Evolutionary conservation across 352 stramenopile species (phyloP), one percentile per base, ranked within the genome.

Genomic region (Phytophthora pseudosyringae): DNA sequence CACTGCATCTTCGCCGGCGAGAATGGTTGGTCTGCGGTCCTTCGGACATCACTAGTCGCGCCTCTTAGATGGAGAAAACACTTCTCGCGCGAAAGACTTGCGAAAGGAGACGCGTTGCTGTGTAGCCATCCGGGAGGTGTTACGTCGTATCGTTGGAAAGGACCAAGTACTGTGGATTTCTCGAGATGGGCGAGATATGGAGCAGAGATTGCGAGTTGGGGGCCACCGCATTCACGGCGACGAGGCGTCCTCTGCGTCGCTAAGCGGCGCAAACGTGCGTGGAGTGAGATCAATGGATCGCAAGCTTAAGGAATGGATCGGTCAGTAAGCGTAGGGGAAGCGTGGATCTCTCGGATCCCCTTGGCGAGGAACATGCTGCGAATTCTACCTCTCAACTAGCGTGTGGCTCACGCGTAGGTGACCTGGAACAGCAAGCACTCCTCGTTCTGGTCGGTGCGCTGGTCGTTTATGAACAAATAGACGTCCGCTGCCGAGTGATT

Each of bases 401-500:
- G 33, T 33, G 21, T 44, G 12, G 18, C 50, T 69, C 41, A 89
- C 31, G 72, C 70, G 74, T 92, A 93, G 35, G 67, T 81, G 51
- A 92, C 64, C 41, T 89, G 81, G 67, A 98, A 94, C 46, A 98
- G 81, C 66, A 98, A 75, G 52, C 89, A 97, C 64, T 98, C 94
- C 73, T 98, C 94, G 77, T 90, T 98, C 68, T 98, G 86, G 50
- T 97, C 91, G 12, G 89, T 86, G 2, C 79, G 78, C 44, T 87
- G 72, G 67, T 98, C 91, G 67, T 98, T 98, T 44, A 98, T 89
- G 71, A 98, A 98, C 28, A 97, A 71, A 58, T 95, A 95, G 13
- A 91, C 82, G 52, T 92, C 77, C 47, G 59, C 44, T 11, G 45
- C 39, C 8, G 40, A 45, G 15, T 56, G 44, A 26, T 38, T 36